phyloP scores from a whole-genome alignment of 2,329 filamentous ascomycete genomes.

The Aureobasidium sp. region DNA sequence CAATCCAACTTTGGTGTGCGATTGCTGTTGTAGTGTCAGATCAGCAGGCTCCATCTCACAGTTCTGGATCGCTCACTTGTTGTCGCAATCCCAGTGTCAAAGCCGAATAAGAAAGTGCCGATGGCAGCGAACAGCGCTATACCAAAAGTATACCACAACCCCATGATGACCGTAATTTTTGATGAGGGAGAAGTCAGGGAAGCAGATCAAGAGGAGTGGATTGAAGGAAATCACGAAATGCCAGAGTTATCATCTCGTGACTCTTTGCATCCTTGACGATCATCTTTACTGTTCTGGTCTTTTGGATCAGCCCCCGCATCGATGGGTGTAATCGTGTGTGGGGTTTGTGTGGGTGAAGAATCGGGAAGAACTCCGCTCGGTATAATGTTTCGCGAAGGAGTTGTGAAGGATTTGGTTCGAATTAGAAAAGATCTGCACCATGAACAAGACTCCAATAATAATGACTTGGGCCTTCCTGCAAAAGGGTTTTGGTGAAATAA shows the following conservation, averaged over 20 bases:
- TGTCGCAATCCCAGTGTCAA: slow-evolving; percentile 55
- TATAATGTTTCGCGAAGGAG: neutral
- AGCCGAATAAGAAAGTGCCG: slow-evolving; percentile 54
- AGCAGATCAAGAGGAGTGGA: neutral
- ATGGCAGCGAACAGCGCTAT: slow-evolving; percentile 52
- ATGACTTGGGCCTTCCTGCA: neutral
- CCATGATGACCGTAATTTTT: slow-evolving; percentile 26
- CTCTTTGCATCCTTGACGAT: neutral
- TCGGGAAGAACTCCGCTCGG: slow-evolving; percentile 15
- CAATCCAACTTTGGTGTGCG: slow-evolving; percentile 53
- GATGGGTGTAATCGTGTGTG: neutral
- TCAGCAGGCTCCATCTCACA: neutral
- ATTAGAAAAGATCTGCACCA: neutral
- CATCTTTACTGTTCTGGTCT: neutral
- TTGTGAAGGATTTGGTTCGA: neutral
- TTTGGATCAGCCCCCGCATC: neutral
- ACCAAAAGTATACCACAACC: slow-evolving; percentile 42
- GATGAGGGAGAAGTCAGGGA: neutral
- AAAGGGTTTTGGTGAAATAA: neutral
- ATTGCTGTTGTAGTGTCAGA: slow-evolving; percentile 33
- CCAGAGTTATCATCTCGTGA: neutral
- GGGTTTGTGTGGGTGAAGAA: neutral
- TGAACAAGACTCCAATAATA: too few species aligned
- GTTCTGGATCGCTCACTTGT: slow-evolving; percentile 32
- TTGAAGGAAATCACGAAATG: neutral